A percentile compares a stretch with the other conserved stretches of the same genome.
These are phyloP conservation scores for Crotalaria pallida DNA, from an alignment of 306 rosid genomes.

Conservation along the genomic window DNA sequence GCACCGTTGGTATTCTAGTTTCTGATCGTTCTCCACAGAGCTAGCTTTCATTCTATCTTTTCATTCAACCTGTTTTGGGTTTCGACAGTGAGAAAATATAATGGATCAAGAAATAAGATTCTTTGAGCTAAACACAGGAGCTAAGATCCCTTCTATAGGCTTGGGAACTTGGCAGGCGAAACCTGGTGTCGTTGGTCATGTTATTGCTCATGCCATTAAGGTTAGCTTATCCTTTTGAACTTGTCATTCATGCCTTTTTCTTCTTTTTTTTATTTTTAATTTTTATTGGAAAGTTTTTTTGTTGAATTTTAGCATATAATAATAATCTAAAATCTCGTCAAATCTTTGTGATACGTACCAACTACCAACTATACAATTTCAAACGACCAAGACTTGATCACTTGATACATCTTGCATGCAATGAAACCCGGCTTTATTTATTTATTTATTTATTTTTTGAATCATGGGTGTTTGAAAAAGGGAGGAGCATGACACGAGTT, in stretches of 20 bases:
- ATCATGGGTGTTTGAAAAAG: too few species aligned
- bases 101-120: slow-evolving; percentile 19
- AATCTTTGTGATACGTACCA: neutral
- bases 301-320: neutral
- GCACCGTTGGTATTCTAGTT: neutral
- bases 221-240: slow-evolving; percentile 10
- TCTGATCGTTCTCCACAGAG: neutral
- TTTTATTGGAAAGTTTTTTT: neutral
- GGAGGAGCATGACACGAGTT: too few species aligned
- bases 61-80: neutral
- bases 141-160: slow-evolving; percentile 60
- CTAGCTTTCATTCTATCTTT: neutral
- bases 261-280: neutral
- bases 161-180: slow-evolving; percentile 72
- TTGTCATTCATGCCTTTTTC: neutral
- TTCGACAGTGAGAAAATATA: neutral
- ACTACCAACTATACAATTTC: neutral
- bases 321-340: too few species aligned
- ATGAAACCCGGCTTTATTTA: too few species aligned
- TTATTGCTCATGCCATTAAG: slow-evolving; percentile 48
- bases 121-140: slow-evolving; percentile 57
- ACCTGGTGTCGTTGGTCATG: slow-evolving; percentile 47
- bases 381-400: neutral
- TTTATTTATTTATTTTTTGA: too few species aligned
- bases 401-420: neutral